Evolutionary conservation across 345 rosid species (phyloP).

Genomic region (Corchorus olitorius): DNA sequence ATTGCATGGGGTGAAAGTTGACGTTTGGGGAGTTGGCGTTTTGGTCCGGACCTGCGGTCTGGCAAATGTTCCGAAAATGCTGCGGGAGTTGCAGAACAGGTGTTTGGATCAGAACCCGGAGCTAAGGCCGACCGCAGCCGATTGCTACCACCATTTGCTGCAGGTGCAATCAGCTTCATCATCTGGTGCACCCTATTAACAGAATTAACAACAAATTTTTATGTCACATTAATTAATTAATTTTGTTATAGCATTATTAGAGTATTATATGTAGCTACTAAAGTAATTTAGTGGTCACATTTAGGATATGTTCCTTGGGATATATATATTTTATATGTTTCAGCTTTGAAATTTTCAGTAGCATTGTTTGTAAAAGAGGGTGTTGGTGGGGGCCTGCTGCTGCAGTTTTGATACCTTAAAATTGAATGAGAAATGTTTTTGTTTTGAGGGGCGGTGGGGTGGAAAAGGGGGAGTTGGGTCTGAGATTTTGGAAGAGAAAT

Average conservation of each 20-base stretch:
- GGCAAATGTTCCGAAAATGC: conserved; percentile 60
- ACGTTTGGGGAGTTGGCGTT: conserved; percentile 93
- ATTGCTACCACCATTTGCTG: conserved; percentile 89
- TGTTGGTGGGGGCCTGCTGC: not conserved
- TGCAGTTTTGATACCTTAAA: conserved; percentile 27
- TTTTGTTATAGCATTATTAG: not conserved
- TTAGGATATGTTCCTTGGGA: not conserved
- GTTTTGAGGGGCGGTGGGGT: not conserved
- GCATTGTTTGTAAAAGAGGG: too few relatives aligned
- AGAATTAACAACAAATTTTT: not conserved
- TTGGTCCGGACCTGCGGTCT: conserved; percentile 81
- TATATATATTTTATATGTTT: not conserved
- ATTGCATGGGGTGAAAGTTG: conserved; percentile 90
- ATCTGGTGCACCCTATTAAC: conserved; percentile 38
- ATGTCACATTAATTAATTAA: not conserved
- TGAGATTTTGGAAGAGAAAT: conserved; percentile 11
- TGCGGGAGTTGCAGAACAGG: conserved; percentile 77
- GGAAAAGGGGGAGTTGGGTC: not conserved
- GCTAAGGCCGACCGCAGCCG: conserved; percentile 92
- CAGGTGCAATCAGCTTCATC: conserved; percentile 73
- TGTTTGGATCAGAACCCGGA: conserved; percentile 92
- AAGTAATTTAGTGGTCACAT: too few relatives aligned
- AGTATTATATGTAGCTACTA: too few relatives aligned
- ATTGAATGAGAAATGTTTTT: not conserved
- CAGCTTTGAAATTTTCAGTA: not conserved